A percentile compares a stretch with the other conserved stretches of the same genome.
These are phyloP conservation scores for Bipolaris sorokiniana DNA, from an alignment of 2,329 filamentous ascomycete genomes.

Conservation along the genomic window DNA sequence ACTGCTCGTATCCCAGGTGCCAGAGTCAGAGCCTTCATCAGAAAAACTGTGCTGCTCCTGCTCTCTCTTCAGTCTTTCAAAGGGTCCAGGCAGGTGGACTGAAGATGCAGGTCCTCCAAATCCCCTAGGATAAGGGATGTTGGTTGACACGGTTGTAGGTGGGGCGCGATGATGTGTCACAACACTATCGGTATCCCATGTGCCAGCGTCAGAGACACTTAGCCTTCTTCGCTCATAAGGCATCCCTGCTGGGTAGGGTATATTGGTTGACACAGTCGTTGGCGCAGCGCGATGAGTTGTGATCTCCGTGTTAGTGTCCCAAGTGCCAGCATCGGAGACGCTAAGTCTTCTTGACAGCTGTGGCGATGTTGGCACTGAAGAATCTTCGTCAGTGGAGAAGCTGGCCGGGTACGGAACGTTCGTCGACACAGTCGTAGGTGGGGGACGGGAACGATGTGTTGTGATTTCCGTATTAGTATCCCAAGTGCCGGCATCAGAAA, in stretches of 20 bases:
- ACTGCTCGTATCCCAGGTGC: conserved; percentile 17
- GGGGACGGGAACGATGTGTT: conserved; percentile 7
- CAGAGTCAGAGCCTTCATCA: conserved; percentile 13
- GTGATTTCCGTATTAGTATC: conserved; percentile 11
- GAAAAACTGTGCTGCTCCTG: conserved; percentile 10
- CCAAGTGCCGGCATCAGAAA: conserved; percentile 15
- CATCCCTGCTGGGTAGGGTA: conserved; percentile 8
- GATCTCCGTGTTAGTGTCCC: conserved; percentile 13
- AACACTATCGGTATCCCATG: conserved; percentile 15
- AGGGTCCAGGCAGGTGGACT: conserved; percentile 9
- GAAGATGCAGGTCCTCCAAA: conserved; percentile 8
- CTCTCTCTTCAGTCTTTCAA: conserved; percentile 11
- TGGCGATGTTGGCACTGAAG: neutral
- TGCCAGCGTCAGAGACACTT: conserved; percentile 14
- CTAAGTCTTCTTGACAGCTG: conserved; percentile 11
- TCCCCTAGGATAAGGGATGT: conserved; percentile 11
- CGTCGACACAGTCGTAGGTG: conserved; percentile 15
- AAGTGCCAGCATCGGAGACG: conserved; percentile 14
- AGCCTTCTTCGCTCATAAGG: conserved; percentile 8
- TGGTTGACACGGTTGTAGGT: conserved; percentile 14
- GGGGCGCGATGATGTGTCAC: conserved; percentile 7
- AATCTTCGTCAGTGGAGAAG: neutral
- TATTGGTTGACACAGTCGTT: conserved; percentile 14
- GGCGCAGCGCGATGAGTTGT: conserved; percentile 7
- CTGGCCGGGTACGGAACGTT: conserved; percentile 11